phyloP scores from a whole-genome alignment of 768 basidiomycete genomes.

The Filobasidium wieringae region DNA sequence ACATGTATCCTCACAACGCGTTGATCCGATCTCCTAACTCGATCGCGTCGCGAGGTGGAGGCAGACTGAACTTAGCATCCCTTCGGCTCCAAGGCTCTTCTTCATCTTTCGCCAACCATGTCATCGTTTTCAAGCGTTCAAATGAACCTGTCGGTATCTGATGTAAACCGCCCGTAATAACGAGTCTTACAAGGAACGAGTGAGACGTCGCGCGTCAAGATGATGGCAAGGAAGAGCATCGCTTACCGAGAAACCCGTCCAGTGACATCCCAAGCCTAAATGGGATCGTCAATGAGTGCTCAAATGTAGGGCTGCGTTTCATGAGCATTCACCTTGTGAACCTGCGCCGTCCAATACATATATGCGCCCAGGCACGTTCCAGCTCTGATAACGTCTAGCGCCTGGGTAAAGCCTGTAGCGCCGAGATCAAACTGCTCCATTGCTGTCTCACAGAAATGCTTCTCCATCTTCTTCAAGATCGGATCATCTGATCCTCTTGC shows the following conservation, averaged over 20 bases:
- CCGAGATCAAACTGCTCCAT: conserved; percentile 8
- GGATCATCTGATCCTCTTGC: conserved; percentile 7
- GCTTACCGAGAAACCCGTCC: not conserved
- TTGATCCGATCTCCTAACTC: conserved; percentile 16
- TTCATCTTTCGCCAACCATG: not conserved
- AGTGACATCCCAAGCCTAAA: conserved; percentile 5
- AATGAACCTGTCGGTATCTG: conserved; percentile 4
- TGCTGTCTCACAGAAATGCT: conserved; percentile 13
- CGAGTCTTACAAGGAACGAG: conserved; percentile 12
- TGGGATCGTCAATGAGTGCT: not conserved
- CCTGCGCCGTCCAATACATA: not conserved
- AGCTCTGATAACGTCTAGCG: not conserved
- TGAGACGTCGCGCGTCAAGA: no score
- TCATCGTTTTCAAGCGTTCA: not conserved
- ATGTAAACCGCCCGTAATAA: conserved; percentile 15
- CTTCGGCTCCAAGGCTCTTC: conserved; percentile 6
- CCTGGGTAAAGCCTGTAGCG: not conserved
- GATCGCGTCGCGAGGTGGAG: conserved; percentile 9
- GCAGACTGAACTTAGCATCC: conserved; percentile 3
- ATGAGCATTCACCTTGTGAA: conserved; percentile 3
- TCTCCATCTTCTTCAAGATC: conserved; percentile 7
- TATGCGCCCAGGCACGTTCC: not conserved
- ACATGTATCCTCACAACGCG: conserved; percentile 21
- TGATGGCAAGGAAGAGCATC: no score
- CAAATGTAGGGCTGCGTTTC: no score